A percentile compares a stretch with the other conserved stretches of the same genome.
Conservation (phyloP, 2,329 filamentous ascomycete genomes). For the Neocatenulostroma microsporum region DNA sequence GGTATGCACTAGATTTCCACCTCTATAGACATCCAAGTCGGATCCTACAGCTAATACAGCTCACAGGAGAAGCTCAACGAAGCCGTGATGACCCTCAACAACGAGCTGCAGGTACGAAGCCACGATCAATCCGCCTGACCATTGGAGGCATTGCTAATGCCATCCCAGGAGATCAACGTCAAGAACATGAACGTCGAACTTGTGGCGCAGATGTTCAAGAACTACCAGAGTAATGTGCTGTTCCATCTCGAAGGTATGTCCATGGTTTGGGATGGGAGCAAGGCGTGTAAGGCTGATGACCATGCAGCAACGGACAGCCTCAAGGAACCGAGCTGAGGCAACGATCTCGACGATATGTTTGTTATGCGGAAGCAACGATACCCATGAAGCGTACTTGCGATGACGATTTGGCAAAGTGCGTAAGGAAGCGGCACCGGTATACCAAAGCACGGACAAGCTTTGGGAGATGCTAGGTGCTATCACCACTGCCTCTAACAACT, state of each 20-base stretch:
- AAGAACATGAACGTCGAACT: slow-evolving; percentile 99
- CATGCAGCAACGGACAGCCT: slow-evolving; percentile 9
- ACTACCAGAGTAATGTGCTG: slow-evolving; percentile 95
- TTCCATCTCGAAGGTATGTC: slow-evolving; percentile 85
- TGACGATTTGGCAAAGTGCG: no score
- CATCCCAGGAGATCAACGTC: slow-evolving; percentile 79
- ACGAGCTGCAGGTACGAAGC: slow-evolving; percentile 64
- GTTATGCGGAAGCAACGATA: no score
- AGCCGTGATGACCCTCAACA: slow-evolving; percentile 85
- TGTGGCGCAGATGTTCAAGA: slow-evolving; percentile 99
- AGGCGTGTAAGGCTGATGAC: background rate
- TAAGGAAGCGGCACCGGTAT: no score
- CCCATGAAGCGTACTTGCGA: no score
- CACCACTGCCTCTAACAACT: no score
- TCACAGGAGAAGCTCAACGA: slow-evolving; percentile 92
- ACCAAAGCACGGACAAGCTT: no score
- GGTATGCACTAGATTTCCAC: slow-evolving; percentile 49
- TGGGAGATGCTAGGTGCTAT: no score
- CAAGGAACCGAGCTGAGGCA: slow-evolving; percentile 11
- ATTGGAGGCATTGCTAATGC: background rate
- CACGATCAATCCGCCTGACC: background rate
- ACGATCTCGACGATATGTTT: no score
- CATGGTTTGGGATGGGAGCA: background rate
- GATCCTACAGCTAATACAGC: slow-evolving; percentile 6
- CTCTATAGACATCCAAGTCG: background rate